Evolutionary conservation across 192 early-diverging fungal genomes (phyloP), one percentile per base, ranked within the genome.

Genomic region (Podochytrium sp.): DNA sequence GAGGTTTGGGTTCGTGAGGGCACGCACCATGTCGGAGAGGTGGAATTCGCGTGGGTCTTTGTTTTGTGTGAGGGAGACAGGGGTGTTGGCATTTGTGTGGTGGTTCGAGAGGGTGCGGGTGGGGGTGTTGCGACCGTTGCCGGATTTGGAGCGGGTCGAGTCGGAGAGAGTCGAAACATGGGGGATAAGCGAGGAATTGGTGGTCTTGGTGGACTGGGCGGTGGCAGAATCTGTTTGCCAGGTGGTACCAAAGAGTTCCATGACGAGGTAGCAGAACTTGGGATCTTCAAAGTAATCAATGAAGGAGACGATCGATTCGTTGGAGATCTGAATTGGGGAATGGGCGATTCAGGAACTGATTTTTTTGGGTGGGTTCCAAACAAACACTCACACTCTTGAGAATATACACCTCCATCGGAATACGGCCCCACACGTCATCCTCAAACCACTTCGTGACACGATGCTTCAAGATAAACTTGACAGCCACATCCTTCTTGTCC

Each of bases 381-480:
- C n/a, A n/a, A 2, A n/a, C n/a, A 68, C 55, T 57, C 70, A 84
- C 77, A 53, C 63, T 83, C 75, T 47, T 83, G 20, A 86, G 57
- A 20, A 85, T 73, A 40, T 67, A 83, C 14, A 84, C 76, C 75
- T 87, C 86, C 40, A 80, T 75, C 7, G 86, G 84, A 25, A 82
- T 73, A 23, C 43, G 40, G 10, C 76, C 78, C 12, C 76, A 53
- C 20, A 79, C 78, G 14, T 55, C 10, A 70, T 86, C 86, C 25
- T 42, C 39, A 16, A 64, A 60, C 84, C 80, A 84, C 35, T 63
- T 39, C 47, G 76, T 70, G 1, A 87, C 69, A 35, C 75, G 67
- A 69, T 50, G 30, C 76, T 83, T 82, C 42, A 79, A 63, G 52
- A 87, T 84, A 58, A 87, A 86, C 76, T 87, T 87, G 67, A 79